A percentile compares a stretch with the other conserved stretches of the same genome.
Evolutionary conservation across 1,284 basidiomycete genomes (phyloP).

Genomic region (Anthracocystis walkeri): DNA sequence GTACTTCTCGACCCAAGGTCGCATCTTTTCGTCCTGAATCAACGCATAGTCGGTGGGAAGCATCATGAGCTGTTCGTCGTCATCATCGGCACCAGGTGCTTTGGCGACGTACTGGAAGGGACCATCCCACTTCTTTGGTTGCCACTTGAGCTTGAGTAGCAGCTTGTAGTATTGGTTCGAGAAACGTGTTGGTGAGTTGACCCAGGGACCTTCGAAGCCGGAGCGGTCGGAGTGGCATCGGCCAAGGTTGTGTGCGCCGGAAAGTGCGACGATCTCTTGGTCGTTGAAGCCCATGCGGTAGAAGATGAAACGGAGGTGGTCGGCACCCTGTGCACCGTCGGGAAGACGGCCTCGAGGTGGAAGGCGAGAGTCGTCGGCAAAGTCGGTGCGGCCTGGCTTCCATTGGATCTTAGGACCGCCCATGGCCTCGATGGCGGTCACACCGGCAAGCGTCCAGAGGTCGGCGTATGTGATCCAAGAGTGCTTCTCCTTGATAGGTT

Average conservation of each 20-base stretch:
- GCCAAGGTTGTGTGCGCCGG: slow-evolving; percentile 74
- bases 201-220: slow-evolving; percentile 69
- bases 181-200: slow-evolving; percentile 65
- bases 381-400: slow-evolving; percentile 73
- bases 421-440: slow-evolving; percentile 72
- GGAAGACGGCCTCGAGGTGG: slow-evolving; percentile 71
- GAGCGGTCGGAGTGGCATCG: slow-evolving; percentile 65
- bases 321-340: slow-evolving; percentile 72
- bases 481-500: slow-evolving; percentile 73
- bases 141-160: slow-evolving; percentile 72
- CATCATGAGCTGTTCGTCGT: slow-evolving; percentile 73
- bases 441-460: slow-evolving; percentile 71
- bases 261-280: slow-evolving; percentile 74
- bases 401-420: slow-evolving; percentile 71
- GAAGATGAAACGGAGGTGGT: slow-evolving; percentile 73
- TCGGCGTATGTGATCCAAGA: slow-evolving; percentile 73
- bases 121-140: slow-evolving; percentile 72
- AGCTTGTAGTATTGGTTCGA: slow-evolving; percentile 69
- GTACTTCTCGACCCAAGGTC: slow-evolving; percentile 69
- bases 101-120: slow-evolving; percentile 67
- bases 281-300: slow-evolving; percentile 74
- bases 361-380: slow-evolving; percentile 68
- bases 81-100: slow-evolving; percentile 66
- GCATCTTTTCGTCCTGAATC: slow-evolving; percentile 65
- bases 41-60: slow-evolving; percentile 71